Evolutionary conservation across 176 grass and related monocot genomes (phyloP), one percentile per base, ranked within the genome.

Genomic region (Phragmites australis): DNA sequence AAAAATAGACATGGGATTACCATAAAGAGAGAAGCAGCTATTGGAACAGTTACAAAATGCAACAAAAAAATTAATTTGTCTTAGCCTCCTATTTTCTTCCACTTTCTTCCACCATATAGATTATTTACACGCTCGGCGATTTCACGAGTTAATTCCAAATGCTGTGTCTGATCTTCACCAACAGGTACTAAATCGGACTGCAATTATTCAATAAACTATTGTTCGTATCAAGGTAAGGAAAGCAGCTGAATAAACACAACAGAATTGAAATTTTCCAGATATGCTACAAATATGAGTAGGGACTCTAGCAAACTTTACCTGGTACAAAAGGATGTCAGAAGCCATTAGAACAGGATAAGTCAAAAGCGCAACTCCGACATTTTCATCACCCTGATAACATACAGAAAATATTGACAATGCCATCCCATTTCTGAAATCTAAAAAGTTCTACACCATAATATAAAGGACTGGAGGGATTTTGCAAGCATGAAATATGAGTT

Each of bases 181-280:
- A 98, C 96, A 75, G 96, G 96, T 76, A 98, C 96, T 66, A 98
- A 89, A 91, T 98, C 96, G 14, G 96, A 94, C 96, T 98, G 88
- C 75, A 72, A 79, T 52, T 23, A 72, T 65, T 62, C 69, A 87
- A 88, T 39, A 71, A 76, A 15, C 34, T 47, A 58, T 39, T 66
- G 70, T 87, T 69, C 13, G 65, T 75, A 72, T 19, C 9, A 17
- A 6, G 1, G 16, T 5, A 47, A 67, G 55, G 47, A 73, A 72
- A 58, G 29, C 46, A 77, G n/a, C 3, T 43, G 29, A 81, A 40
- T 83, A 63, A 29, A 37, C 12, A 83, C n/a, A 85, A 30, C 4
- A 32, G 54, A 66, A 25, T 51, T 70, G 55, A 52, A 84, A 80
- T 22, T 23, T 41, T 74, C 30, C 61, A 58, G 19, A 72, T 47